phyloP scores from a whole-genome alignment of 495 filamentous ascomycete genomes.

The Bombardia bombarda region DNA sequence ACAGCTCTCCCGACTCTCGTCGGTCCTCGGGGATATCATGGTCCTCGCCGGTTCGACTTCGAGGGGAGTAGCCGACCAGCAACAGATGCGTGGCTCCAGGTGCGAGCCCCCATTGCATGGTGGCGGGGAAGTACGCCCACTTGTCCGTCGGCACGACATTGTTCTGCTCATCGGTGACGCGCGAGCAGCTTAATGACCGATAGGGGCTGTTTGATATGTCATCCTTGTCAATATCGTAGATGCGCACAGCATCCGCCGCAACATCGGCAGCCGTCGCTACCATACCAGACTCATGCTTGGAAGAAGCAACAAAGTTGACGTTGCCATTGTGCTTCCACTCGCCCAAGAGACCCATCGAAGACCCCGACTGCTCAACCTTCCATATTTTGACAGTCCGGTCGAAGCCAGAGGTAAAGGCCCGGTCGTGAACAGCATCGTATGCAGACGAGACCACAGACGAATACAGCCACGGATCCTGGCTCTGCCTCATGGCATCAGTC shows the following conservation, averaged over 20 bases:
- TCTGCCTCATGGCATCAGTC: constrained; percentile 48
- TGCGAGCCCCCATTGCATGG: constrained; percentile 62
- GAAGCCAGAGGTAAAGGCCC: constrained; percentile 71
- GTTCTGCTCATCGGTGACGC: constrained; percentile 35
- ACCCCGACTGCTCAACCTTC: constrained; percentile 36
- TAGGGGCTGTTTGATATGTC: constrained; percentile 25
- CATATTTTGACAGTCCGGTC: constrained; percentile 76
- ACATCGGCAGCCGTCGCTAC: constrained; percentile 47
- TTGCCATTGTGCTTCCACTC: constrained; percentile 56
- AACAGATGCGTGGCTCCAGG: constrained; percentile 47
- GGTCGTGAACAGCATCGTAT: constrained; percentile 50
- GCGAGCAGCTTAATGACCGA: constrained; percentile 36
- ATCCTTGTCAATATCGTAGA: constrained; percentile 34
- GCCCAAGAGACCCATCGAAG: constrained; percentile 31
- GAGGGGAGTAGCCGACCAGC: constrained; percentile 68
- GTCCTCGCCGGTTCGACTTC: constrained; percentile 41
- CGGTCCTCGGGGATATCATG: constrained; percentile 46
- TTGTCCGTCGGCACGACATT: constrained; percentile 35
- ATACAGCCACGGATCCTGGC: constrained; percentile 63
- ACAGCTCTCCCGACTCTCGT: constrained; percentile 57
- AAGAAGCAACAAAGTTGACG: constrained; percentile 64
- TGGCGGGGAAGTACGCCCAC: constrained; percentile 59
- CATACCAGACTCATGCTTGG: constrained; percentile 31
- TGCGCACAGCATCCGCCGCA: constrained; percentile 36
- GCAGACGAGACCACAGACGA: constrained; percentile 69